Base-by-base conservation (phyloP, 371 early-diverging fungal species). In the Mortierella sp. region DNA sequence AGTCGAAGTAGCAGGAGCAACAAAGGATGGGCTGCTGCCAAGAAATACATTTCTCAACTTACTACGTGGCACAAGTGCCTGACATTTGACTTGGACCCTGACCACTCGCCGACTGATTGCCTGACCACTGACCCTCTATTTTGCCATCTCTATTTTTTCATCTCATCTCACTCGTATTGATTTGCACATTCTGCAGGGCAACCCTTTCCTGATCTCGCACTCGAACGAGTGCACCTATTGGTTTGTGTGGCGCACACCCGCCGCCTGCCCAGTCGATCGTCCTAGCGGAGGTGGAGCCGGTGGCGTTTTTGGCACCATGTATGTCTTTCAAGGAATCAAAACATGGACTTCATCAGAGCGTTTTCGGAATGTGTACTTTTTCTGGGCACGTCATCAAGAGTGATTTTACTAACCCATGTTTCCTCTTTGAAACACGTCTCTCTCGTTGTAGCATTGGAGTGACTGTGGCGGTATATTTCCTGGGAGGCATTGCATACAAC, bases 401-500 rank as follows among this genome's bases (percentile, higher is more conserved):
- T 11, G 4, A 7, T 4, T 54, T 10, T 10, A 38, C 42, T 73
- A 21, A 50, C 57, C 38, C 26, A 14, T 3, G 11, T 31, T 58
- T 47, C 21, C 57, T 70, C 11, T 38, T 38, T 38, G 42, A 1
- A 1, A 3, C 31, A 16, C 60, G 38, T 57, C 48, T 54, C 58
- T 48, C 24, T 75, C 0, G 57, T 55, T 68, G 13, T 70, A 92
- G 92, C 52, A 73, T 92, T 28, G 84, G 88, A 71, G 88, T 91
- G 16, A 84, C 88, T 57, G 71, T 88, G 19, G 88, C 83, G 57
- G 84, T 92, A 10, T 93, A 93, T 70, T 89, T 93, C 76, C 70
- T 92, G 34, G 93, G 91, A 76, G 94, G 94, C 55, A 89, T 91
- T 16, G 80, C 92, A 48, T 93, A 93, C 82, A 93, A 92, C 77